These are phyloP conservation scores for Dovyalis caffra DNA, from an alignment of 345 rosid species.

Conservation along the genomic window DNA sequence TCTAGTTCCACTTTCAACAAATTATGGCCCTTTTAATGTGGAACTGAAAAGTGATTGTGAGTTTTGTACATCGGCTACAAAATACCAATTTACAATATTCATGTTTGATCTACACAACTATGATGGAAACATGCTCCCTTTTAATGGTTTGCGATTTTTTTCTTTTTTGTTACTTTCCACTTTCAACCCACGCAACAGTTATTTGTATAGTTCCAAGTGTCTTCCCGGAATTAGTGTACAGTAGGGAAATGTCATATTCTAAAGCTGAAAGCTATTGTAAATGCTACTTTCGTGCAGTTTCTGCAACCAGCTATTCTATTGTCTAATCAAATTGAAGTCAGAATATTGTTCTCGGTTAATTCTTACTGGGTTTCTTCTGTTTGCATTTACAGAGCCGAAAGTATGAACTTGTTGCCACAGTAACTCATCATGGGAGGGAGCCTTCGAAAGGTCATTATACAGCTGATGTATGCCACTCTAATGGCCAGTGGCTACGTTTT, in stretches of 20 bases:
- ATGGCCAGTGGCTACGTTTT: conserved; percentile 77
- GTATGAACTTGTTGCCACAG: conserved; percentile 86
- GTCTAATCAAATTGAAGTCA: background rate
- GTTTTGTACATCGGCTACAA: background rate
- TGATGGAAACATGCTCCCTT: background rate
- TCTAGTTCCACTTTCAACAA: background rate
- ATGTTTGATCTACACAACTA: background rate
- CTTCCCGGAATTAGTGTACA: background rate
- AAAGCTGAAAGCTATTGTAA: background rate
- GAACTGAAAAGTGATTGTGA: background rate
- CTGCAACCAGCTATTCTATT: background rate
- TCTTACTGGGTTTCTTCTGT: conserved; percentile 6
- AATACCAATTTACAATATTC: background rate
- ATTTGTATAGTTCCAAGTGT: background rate
- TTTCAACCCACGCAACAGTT: background rate
- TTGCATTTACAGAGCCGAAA: conserved; percentile 57
- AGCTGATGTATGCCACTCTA: conserved; percentile 65
- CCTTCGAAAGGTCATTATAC: conserved; percentile 95
- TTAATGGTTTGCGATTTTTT: background rate
- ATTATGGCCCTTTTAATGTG: background rate
- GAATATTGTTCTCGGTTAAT: background rate
- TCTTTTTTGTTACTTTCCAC: background rate
- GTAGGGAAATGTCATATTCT: background rate
- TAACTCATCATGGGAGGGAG: conserved; percentile 92
- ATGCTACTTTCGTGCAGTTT: background rate